These are phyloP conservation scores for Pythium plurisporium DNA, from an alignment of 352 stramenopile genomes.

Conservation along the genomic window DNA sequence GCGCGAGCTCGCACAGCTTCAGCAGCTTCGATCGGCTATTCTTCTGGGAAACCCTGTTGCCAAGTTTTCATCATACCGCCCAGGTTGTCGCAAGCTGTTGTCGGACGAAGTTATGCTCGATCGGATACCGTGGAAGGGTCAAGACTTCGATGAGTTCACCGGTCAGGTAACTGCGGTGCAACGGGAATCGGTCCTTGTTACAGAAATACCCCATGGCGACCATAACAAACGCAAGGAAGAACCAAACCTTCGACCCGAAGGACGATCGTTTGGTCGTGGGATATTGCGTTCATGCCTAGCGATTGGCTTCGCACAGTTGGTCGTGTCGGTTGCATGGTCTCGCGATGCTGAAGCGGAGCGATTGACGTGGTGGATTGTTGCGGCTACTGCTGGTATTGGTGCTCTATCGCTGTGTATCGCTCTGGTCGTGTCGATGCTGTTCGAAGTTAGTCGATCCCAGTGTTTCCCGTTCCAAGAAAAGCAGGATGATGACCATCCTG, in stretches of 20 bases:
- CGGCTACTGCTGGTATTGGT: not conserved
- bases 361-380: slow-evolving; percentile 4
- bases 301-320: slow-evolving; percentile 4
- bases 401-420: not conserved
- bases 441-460: not conserved
- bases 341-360: not conserved
- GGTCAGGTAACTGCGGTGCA: too few relatives aligned
- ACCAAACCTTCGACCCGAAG: not conserved
- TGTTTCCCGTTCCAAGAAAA: too few relatives aligned
- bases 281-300: slow-evolving; percentile 1
- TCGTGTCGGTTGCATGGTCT: slow-evolving; percentile 7
- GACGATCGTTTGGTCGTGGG: not conserved
- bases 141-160: slow-evolving; percentile 2
- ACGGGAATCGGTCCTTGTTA: too few relatives aligned
- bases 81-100: not conserved
- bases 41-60: slow-evolving; percentile 9
- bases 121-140: not conserved
- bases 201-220: too few relatives aligned
- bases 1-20: not conserved
- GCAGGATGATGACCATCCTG: too few relatives aligned
- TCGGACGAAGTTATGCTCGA: slow-evolving; percentile 1
- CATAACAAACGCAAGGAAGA: too few relatives aligned
- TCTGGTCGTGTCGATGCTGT: not conserved
- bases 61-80: not conserved
- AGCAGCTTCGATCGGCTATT: not conserved